Evolutionary conservation across 805 yeast species (phyloP), one percentile per base, ranked within the genome.

Genomic region (Sungouiozyma intestinalis): DNA sequence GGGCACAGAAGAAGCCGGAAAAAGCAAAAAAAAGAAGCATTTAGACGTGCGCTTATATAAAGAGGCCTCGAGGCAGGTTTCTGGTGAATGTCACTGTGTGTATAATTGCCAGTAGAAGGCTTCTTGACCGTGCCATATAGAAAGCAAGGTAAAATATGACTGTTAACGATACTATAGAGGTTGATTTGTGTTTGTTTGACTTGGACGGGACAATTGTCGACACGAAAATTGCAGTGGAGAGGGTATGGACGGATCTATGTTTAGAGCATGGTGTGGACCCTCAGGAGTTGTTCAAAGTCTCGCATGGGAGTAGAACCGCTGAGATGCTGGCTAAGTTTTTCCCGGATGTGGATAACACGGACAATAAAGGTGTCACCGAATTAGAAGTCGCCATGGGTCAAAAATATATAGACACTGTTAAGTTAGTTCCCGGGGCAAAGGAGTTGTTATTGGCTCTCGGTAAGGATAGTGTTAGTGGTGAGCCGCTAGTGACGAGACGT

Each of bases 191-290:
- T 45, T 72, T 81, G 40, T 84, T 84, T 57, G 94, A 84, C 63
- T 72, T 85, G 40, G 94, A 84, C 56, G 94, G 94, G 33, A 85
- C 94, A 15, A 65, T 84, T 46, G 84, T 84, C 48, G 74, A 77
- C 57, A 80, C 92, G 27, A 81, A 87, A 35, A 74, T 72, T 35
- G 84, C 88, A 38, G 83, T 84, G 43, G 85, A 80, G 56, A 75
- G 72, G 53, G 75, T 81, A 58, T 85, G 94, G 92, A 72, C 67
- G 45, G 76, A 73, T 39, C 67, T 81, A 48, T 67, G 71, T 49
- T 60, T 67, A 40, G 65, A 77, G 55, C 71, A 82, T 45, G 72
- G 71, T 48, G 79, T 79, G 24, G 74, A 77, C 60, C 75, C 82
- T 7, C 74, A 71, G 37, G 76, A 77, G 50, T 73, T 83, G 41